phyloP scores from a whole-genome alignment of 768 basidiomycete species.

The Suillus luteus region DNA sequence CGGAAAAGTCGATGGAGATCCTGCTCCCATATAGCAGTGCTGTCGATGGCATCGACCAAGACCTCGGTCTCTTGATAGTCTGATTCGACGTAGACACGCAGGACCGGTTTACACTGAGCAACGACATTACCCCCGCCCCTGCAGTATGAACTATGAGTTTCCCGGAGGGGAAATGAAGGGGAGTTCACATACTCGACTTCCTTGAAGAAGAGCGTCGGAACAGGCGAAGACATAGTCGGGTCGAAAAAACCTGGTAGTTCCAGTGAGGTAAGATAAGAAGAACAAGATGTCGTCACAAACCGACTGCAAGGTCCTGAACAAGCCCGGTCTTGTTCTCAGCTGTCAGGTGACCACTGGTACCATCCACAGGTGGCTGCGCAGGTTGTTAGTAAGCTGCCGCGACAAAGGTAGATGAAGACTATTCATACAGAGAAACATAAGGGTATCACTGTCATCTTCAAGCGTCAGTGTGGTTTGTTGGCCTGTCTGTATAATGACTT shows the following conservation, averaged over 20 bases:
- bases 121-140: neutral
- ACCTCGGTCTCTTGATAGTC: conserved; percentile 3
- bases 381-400: neutral
- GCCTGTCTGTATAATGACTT: neutral
- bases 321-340: neutral
- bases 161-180: neutral
- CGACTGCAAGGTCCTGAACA: neutral
- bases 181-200: neutral
- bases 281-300: neutral
- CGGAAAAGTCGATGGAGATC: neutral
- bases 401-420: neutral
- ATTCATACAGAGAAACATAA: neutral
- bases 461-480: neutral
- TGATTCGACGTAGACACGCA: conserved; percentile 4
- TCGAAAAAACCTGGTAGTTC: neutral
- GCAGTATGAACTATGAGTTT: neutral
- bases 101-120: neutral
- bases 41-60: neutral
- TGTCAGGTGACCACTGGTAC: neutral
- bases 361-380: neutral
- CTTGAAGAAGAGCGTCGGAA: conserved; percentile 2
- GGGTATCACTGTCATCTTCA: neutral
- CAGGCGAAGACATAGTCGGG: neutral
- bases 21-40: neutral
- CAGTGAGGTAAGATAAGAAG: neutral